phyloP scores from a whole-genome alignment of 1,284 basidiomycete species.

The Paramarasmius palmivorus region DNA sequence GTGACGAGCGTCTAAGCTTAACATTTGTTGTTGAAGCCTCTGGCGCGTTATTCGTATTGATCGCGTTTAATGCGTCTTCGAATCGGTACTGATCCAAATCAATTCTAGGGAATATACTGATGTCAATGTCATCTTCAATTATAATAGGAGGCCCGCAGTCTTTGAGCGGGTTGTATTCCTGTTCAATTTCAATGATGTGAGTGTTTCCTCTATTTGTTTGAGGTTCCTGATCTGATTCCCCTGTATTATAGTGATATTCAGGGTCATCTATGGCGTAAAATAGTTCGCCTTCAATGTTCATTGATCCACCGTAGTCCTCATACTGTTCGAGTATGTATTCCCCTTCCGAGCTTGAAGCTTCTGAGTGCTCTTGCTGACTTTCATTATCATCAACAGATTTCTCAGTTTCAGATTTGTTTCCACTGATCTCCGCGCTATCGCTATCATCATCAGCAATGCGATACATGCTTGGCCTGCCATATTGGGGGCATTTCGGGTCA shows the following conservation, averaged over 20 bases:
- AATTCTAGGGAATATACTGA: background rate
- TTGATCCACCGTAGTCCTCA: constrained; percentile 1
- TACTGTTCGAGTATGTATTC: background rate
- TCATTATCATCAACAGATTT: background rate
- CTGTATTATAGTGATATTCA: too few species aligned
- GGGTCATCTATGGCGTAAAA: too few species aligned
- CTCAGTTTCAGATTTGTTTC: background rate
- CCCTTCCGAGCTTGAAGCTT: background rate
- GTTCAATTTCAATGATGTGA: background rate
- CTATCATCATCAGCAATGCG: background rate
- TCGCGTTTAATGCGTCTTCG: background rate
- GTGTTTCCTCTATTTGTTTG: background rate
- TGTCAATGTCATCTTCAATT: background rate
- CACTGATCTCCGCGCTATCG: background rate
- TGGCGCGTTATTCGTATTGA: background rate
- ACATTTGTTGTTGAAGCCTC: background rate
- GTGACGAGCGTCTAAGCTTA: background rate
- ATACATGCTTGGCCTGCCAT: background rate
- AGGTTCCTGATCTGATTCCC: too few species aligned
- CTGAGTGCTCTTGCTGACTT: background rate
- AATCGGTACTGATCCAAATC: background rate
- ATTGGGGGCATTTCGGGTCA: background rate
- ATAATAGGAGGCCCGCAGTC: background rate
- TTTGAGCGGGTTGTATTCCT: background rate
- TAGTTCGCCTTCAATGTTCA: background rate